phyloP scores from a whole-genome alignment of 164 flowering plant species.

The Berberis thunbergii region DNA sequence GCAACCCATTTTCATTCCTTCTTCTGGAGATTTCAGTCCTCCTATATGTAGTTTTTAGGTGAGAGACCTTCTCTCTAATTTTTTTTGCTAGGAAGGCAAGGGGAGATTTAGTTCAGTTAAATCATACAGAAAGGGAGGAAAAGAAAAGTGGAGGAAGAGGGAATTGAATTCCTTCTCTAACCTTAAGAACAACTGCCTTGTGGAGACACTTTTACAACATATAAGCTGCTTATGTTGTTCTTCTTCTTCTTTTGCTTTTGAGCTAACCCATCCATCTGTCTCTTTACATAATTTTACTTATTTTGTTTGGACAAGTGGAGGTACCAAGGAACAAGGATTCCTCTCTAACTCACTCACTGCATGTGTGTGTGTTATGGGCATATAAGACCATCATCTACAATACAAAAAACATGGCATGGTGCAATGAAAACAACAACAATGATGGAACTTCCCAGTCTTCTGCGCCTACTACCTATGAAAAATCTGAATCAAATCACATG shows the following conservation, averaged over 20 bases:
- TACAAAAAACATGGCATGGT: slow-evolving; percentile 56
- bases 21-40: not conserved
- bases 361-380: slow-evolving; percentile 24
- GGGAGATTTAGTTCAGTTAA: not conserved
- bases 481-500: slow-evolving; percentile 13
- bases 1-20: not conserved
- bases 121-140: slow-evolving; percentile 1
- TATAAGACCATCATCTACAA: slow-evolving; percentile 5
- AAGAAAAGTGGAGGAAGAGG: not conserved
- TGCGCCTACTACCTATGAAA: slow-evolving; percentile 1
- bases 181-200: slow-evolving; percentile 12
- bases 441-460: slow-evolving; percentile 3
- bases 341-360: too few species aligned
- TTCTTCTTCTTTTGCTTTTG: slow-evolving; percentile 4
- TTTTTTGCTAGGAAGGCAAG: not conserved
- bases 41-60: not conserved
- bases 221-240: slow-evolving; percentile 11
- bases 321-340: slow-evolving; percentile 3
- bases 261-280: not conserved
- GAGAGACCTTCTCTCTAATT: not conserved
- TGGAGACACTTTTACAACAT: not conserved
- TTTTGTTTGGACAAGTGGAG: slow-evolving; percentile 11
- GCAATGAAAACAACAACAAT: slow-evolving; percentile 29
- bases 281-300: slow-evolving; percentile 2
- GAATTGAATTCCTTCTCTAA: slow-evolving; percentile 18